These are phyloP conservation scores for Fagopyrum homotropicum DNA, from an alignment of 148 eudicot genomes.

Conservation along the genomic window DNA sequence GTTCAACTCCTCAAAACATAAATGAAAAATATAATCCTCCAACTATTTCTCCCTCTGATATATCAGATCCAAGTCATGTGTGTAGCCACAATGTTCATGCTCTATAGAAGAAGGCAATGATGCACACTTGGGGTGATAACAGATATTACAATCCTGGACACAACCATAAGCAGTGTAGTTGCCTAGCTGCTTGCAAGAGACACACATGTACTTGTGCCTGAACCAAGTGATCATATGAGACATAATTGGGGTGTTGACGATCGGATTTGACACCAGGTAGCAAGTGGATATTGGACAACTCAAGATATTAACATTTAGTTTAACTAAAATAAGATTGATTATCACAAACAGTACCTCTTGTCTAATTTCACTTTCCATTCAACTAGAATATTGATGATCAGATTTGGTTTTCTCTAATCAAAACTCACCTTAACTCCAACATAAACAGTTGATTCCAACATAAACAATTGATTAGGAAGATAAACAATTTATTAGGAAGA, in stretches of 20 bases:
- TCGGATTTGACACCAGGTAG: no score
- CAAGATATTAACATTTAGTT: background rate
- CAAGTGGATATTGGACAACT: no score
- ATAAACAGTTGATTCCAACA: no score
- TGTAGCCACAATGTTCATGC: background rate
- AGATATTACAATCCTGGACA: background rate
- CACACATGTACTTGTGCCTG: background rate
- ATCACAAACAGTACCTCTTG: no score
- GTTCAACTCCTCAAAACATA: background rate
- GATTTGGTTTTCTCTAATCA: background rate
- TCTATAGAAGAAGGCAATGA: background rate
- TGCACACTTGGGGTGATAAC: background rate
- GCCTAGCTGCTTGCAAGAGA: background rate
- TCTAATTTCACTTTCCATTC: background rate
- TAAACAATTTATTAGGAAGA: no score
- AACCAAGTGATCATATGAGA: no score
- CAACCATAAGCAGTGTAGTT: background rate
- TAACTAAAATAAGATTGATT: no score
- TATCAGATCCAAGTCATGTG: background rate
- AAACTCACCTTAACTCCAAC: constrained; percentile 10
- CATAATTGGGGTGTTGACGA: no score
- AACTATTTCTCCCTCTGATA: background rate
- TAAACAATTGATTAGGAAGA: no score
- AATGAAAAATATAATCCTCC: background rate
- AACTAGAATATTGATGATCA: background rate